Conservation (phyloP, 1,284 basidiomycete species). For the Mycena citricolor region DNA sequence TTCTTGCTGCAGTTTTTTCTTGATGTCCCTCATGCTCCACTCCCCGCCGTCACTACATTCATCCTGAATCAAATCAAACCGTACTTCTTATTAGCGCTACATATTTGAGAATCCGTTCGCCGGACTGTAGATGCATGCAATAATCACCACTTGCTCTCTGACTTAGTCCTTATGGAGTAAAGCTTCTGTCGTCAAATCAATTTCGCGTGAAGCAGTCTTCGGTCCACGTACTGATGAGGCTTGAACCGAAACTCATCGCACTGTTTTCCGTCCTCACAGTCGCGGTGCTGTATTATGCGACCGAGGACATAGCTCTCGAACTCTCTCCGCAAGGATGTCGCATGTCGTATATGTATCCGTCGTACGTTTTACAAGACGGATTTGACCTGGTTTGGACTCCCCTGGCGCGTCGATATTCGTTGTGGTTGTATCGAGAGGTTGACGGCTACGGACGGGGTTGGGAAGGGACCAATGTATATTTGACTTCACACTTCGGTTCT, state of each 20-base stretch:
- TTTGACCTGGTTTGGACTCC: slow-evolving; percentile 70
- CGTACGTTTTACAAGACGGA: slow-evolving; percentile 70
- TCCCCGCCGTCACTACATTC: slow-evolving; percentile 17
- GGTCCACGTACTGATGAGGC: too few relatives aligned
- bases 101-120: too few relatives aligned
- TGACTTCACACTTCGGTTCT: background rate
- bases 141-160: too few relatives aligned
- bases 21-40: slow-evolving; percentile 27
- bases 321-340: slow-evolving; percentile 87
- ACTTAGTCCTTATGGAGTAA: too few relatives aligned
- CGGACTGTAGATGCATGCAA: too few relatives aligned
- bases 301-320: slow-evolving; percentile 37
- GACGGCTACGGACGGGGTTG: slow-evolving; percentile 44
- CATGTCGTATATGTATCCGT: slow-evolving; percentile 98
- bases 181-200: too few relatives aligned
- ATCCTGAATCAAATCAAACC: slow-evolving; percentile 14
- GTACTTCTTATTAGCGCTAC: slow-evolving; percentile 17
- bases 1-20: slow-evolving; percentile 26
- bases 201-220: too few relatives aligned
- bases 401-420: slow-evolving; percentile 72
- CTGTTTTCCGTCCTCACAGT: slow-evolving; percentile 14
- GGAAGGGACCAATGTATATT: slow-evolving; percentile 63
- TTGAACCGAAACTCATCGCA: too few relatives aligned
- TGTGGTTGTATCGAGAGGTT: slow-evolving; percentile 91
- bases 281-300: slow-evolving; percentile 41